phyloP scores from a whole-genome alignment of 192 early-diverging fungal species.

The Gigaspora rosea region DNA sequence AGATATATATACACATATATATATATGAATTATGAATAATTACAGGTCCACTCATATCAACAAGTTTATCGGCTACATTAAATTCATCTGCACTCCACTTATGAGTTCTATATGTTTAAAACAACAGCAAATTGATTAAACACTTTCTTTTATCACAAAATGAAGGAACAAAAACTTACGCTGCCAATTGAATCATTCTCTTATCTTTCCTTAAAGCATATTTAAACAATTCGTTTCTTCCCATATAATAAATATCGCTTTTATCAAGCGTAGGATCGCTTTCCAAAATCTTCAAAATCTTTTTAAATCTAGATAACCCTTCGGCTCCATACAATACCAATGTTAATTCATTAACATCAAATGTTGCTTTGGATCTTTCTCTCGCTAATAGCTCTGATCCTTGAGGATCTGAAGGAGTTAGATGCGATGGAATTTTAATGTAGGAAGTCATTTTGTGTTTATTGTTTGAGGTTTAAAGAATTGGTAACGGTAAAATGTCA shows the following conservation, averaged over 20 bases:
- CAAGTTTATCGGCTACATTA: too few relatives aligned
- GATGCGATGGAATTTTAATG: slow-evolving; percentile 32
- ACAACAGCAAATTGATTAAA: too few relatives aligned
- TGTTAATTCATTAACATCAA: slow-evolving; percentile 65
- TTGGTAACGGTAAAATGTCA: too few relatives aligned
- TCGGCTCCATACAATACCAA: slow-evolving; percentile 67
- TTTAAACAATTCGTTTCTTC: slow-evolving; percentile 68
- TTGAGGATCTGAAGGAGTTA: slow-evolving; percentile 47
- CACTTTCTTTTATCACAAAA: not conserved
- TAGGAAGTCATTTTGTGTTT: not conserved
- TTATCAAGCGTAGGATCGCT: slow-evolving; percentile 75
- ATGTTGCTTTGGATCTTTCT: slow-evolving; percentile 71
- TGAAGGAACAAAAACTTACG: slow-evolving; percentile 38
- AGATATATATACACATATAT: too few relatives aligned
- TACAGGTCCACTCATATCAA: too few relatives aligned
- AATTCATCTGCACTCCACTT: too few relatives aligned
- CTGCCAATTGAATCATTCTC: slow-evolving; percentile 63
- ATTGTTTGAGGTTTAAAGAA: too few relatives aligned
- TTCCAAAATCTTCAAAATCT: slow-evolving; percentile 61
- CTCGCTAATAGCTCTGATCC: slow-evolving; percentile 53
- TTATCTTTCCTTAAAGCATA: slow-evolving; percentile 61
- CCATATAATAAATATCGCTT: slow-evolving; percentile 68
- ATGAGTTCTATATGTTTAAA: too few relatives aligned
- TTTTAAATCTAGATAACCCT: slow-evolving; percentile 57
- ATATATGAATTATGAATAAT: not conserved